These are phyloP conservation scores for Dryadomyces quercivorus DNA, from an alignment of 2,329 filamentous ascomycete species.

Conservation along the genomic window DNA sequence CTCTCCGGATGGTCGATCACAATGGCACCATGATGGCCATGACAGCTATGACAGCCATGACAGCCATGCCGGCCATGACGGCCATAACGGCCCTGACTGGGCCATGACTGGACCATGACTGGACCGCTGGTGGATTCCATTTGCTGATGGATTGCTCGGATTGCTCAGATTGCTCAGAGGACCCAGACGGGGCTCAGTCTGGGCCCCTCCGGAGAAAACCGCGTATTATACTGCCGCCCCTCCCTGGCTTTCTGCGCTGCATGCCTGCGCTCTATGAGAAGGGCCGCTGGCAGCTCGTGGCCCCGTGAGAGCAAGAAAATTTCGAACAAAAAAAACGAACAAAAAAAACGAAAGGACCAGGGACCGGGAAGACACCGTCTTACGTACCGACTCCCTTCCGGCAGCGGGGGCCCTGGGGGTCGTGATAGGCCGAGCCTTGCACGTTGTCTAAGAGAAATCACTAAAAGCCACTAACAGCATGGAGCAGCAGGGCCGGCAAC, in stretches of 20 bases:
- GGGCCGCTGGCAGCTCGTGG: too few relatives aligned
- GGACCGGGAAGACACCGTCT: neutral
- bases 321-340: too few relatives aligned
- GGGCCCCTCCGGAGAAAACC: neutral
- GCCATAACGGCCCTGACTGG: too few relatives aligned
- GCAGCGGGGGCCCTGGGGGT: too few relatives aligned
- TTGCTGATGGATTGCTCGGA: constrained; percentile 10
- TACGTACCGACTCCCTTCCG: neutral
- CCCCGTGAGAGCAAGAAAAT: neutral
- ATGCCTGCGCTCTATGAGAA: neutral
- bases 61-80: neutral
- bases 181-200: neutral
- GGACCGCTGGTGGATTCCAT: constrained; percentile 8
- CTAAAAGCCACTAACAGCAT: constrained; percentile 11
- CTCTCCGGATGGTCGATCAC: neutral
- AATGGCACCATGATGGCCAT: neutral
- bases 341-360: too few relatives aligned
- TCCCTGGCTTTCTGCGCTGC: neutral
- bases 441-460: constrained; percentile 10
- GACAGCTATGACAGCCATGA: neutral
- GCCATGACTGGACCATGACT: too few relatives aligned
- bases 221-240: neutral
- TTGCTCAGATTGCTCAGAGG: neutral
- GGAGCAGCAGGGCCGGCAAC: constrained; percentile 6
- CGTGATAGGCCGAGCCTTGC: constrained; percentile 12